A percentile compares a stretch with the other conserved stretches of the same genome.
These are phyloP conservation scores for Ophiostoma ulmi DNA, from an alignment of 2,329 filamentous ascomycete genomes.

Conservation along the genomic window DNA sequence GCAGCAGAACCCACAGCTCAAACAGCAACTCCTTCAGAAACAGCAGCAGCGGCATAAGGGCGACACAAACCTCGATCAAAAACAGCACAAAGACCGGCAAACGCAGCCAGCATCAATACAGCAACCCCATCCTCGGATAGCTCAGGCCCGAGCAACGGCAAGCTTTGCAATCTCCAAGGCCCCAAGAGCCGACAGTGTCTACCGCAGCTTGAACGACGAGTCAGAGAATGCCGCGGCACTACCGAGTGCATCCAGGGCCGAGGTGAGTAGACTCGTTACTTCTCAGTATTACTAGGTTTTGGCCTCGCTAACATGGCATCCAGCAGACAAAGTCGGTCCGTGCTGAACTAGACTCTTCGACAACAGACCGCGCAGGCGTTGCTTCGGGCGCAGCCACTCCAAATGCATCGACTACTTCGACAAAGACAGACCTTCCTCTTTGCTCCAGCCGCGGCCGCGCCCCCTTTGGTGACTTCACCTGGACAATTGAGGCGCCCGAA, in stretches of 20 bases:
- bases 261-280: neutral
- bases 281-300: neutral
- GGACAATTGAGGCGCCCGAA: constrained; percentile 17
- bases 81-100: constrained; percentile 11
- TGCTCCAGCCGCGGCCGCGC: constrained; percentile 24
- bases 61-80: neutral
- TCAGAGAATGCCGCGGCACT: neutral
- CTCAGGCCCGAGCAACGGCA: neutral
- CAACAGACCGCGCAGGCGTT: neutral
- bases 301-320: neutral
- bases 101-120: constrained; percentile 6
- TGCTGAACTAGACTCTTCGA: neutral
- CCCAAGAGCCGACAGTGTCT: constrained; percentile 7
- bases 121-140: neutral
- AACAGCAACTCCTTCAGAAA: constrained; percentile 16
- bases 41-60: constrained; percentile 15
- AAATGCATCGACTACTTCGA: neutral
- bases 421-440: constrained; percentile 17
- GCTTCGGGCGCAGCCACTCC: neutral
- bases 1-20: constrained; percentile 17
- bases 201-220: constrained; percentile 23
- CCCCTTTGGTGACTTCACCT: constrained; percentile 22
- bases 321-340: constrained; percentile 11
- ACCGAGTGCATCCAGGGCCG: neutral
- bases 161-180: constrained; percentile 17